phyloP scores from a whole-genome alignment of 2,329 filamentous ascomycete genomes.

The Apiospora koreana region DNA sequence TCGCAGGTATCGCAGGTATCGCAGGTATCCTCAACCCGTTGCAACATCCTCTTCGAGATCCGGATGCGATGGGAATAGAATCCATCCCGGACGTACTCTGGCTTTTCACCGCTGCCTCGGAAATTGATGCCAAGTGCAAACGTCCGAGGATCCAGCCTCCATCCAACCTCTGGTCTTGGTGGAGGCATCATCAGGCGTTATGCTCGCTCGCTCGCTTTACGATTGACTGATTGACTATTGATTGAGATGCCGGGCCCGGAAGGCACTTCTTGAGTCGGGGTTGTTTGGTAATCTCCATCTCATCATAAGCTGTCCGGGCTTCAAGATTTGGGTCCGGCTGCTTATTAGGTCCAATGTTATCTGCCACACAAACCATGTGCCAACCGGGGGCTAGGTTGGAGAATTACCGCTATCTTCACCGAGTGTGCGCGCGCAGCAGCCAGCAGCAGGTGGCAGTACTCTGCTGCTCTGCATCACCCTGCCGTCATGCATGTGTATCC shows the following conservation, averaged over 20 bases:
- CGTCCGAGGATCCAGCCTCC: not conserved
- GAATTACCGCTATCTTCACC: not conserved
- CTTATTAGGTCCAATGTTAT: conserved; percentile 4
- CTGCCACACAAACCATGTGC: not conserved
- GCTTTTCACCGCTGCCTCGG: not conserved
- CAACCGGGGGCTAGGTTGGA: not conserved
- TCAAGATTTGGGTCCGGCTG: not conserved
- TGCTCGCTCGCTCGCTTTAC: not conserved
- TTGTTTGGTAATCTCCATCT: conserved; percentile 7
- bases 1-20: not conserved
- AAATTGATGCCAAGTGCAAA: not conserved
- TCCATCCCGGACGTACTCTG: not conserved
- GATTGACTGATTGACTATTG: not conserved
- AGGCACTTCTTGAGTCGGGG: not conserved
- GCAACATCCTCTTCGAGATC: not conserved
- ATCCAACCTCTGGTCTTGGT: not conserved
- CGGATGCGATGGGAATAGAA: not conserved
- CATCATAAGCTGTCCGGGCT: not conserved
- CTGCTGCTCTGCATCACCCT: not conserved
- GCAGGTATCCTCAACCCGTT: not conserved
- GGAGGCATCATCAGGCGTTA: not conserved
- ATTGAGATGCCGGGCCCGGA: not conserved
- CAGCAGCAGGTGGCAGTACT: not conserved
- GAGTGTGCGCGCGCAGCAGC: not conserved
- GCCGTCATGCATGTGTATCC: not conserved